phyloP scores from a whole-genome alignment of 140 eudicot species.

The Oenanthe javanica region DNA sequence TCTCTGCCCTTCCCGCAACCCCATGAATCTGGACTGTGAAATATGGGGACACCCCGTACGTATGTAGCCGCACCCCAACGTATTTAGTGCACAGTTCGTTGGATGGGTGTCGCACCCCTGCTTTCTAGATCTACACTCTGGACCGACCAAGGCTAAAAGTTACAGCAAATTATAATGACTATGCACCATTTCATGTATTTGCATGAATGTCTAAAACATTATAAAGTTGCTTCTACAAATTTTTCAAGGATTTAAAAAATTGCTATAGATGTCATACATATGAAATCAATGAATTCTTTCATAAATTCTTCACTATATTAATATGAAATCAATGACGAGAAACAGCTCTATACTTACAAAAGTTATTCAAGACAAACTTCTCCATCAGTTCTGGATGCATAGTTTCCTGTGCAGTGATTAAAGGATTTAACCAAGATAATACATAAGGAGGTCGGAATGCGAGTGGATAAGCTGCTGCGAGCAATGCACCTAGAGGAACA shows the following conservation, averaged over 20 bases:
- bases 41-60: too few relatives aligned
- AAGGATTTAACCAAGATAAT: constrained; percentile 64
- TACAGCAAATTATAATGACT: neutral
- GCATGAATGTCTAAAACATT: neutral
- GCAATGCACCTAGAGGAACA: constrained; percentile 66
- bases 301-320: neutral
- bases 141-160: neutral
- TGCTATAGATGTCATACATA: too few relatives aligned
- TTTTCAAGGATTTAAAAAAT: too few relatives aligned
- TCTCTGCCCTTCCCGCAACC: too few relatives aligned
- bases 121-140: neutral
- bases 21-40: too few relatives aligned
- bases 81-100: neutral
- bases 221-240: too few relatives aligned
- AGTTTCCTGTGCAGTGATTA: constrained; percentile 62
- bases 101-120: too few relatives aligned
- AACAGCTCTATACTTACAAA: constrained; percentile 37
- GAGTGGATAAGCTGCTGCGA: constrained; percentile 65
- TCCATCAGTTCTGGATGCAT: constrained; percentile 63
- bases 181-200: neutral
- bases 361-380: constrained; percentile 64
- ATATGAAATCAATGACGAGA: neutral
- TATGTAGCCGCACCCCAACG: too few relatives aligned
- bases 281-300: neutral
- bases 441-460: constrained; percentile 72